Base-by-base conservation (phyloP, 768 basidiomycete genomes). In the Myochromella boudieri region DNA sequence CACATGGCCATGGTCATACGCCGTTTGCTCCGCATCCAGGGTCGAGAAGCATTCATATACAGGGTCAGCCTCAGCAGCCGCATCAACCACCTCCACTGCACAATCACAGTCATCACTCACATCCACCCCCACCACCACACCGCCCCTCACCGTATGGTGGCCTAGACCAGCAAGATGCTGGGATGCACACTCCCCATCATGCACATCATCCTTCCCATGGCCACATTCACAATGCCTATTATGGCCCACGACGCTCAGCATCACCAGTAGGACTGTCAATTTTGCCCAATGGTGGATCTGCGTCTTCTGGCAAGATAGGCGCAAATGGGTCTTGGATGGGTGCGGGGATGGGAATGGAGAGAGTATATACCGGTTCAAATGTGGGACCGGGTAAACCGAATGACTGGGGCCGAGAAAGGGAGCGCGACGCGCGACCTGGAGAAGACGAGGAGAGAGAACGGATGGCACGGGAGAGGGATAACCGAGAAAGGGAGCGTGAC, bases 301-400 rank as follows among this genome's bases (percentile, higher is more conserved):
- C 28, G 33, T 49, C 55, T 28, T 43, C 51, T n/a, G 55, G 53
- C 6, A 68, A 66, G 39, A n/a, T n/a, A n/a, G n/a, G n/a, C n/a
- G 45, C 53, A 14, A 68, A 68, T 52, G 68, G 68, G 26, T 53
- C 59, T 18, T 69, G 72, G 71, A 62, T 67, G 52, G 68, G 68
- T 12, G 36, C 53, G 34, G 64, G 65, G 12, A 60, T 64, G 52
- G 70, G 69, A 6, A 56, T 58, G 53, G 52, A 56, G 21, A 42
- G 52, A 3, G 44, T 60, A 8, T 61, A 62, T 41, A 46, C 56
- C 22, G 48, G 51, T 15, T 42, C 52, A n/a, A n/a, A n/a, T 44
- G 44, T 40, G 8, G 32, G 34, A 18, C 37, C 38, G 8, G 51
- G 31, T 54, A 49, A 58, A 56, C 49, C 57, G 55, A 18, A 29